Evolutionary conservation across 257 asterid genomes (phyloP), one percentile per base, ranked within the genome.

Genomic region (Solanum tarapatanum): DNA sequence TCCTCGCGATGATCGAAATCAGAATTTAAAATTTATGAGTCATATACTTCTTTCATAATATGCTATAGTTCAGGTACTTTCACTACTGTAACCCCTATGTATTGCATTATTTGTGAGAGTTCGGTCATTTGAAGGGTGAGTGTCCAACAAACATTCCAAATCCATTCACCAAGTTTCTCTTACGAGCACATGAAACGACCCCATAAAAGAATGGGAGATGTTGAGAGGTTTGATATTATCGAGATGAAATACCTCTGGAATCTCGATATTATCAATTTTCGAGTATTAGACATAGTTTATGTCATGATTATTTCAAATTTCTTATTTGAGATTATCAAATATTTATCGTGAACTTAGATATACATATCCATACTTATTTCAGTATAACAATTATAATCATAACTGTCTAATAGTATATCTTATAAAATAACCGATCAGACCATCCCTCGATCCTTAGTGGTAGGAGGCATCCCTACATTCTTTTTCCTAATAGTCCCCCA

Each of bases 361-460:
- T 10, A 0, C 0, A 62, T n/a, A 4, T 10, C 1, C 3, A 2
- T 9, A n/a, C 28, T 24, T 62, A 62, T 24, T 64, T n/a, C 1
- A 64, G 1, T 4, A 64, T 21, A 64, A n/a, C 17, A 10, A 2
- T 4, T 0, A n/a, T 64, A 0, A 64, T 24, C 0, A 11, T 11
- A 64, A 11, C 3, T 0, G 0, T 4, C 8, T 13, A 26, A 68
- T 68, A 12, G 0, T 70, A 70, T 70, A 30, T 70, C 1, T 14
- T 16, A 30, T 30, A 70, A 70, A 70, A 70, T 70, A 70, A 70
- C 0, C 10, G 21, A 68, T 26, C 17, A 6, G 0, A 66, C 0
- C 19, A 21, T n/a, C 0, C 1, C 0, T 11, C 33, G n/a, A 30
- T 80, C 85, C 36, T 7, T 26, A 45, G 26, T 68, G 30, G 48